phyloP scores from a whole-genome alignment of 768 basidiomycete genomes.

The Lyophyllum semitale region DNA sequence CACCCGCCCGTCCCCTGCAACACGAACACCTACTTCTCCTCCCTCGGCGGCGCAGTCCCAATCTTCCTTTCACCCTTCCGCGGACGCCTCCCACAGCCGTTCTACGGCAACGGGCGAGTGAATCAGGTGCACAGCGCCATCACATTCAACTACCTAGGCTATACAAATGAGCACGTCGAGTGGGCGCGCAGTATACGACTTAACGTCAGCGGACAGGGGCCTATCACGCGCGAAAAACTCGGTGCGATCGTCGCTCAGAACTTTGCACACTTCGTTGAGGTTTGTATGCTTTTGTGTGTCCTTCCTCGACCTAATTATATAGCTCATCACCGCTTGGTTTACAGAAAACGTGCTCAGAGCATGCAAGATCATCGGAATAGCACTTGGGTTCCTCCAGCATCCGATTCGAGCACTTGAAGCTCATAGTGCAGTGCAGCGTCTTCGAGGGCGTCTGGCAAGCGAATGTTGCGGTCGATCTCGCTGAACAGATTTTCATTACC shows the following conservation, averaged over 20 bases:
- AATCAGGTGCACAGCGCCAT: too few species aligned
- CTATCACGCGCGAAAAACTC: constrained; percentile 46
- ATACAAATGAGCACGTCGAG: constrained; percentile 40
- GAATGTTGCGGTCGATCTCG: constrained; percentile 44
- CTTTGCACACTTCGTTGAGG: constrained; percentile 40
- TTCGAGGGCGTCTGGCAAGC: constrained; percentile 52
- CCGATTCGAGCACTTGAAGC: constrained; percentile 42
- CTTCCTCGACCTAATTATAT: neutral
- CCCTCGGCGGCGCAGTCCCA: constrained; percentile 28
- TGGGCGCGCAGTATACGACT: constrained; percentile 41
- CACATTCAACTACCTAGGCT: too few species aligned
- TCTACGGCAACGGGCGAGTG: too few species aligned
- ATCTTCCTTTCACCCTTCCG: too few species aligned
- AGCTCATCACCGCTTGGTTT: neutral
- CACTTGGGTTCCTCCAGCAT: constrained; percentile 35
- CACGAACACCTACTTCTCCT: constrained; percentile 28
- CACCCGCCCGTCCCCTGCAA: constrained; percentile 38
- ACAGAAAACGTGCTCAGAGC: constrained; percentile 32
- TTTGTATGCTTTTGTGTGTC: constrained; percentile 22
- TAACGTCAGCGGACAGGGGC: constrained; percentile 23
- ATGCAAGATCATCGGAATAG: constrained; percentile 30
- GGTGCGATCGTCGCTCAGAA: constrained; percentile 37
- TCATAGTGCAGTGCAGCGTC: constrained; percentile 43
- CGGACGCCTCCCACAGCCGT: too few species aligned
- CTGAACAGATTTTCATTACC: too few species aligned